These are phyloP conservation scores for Xylaria flabelliformis DNA, from an alignment of 495 filamentous ascomycete species.

Conservation along the genomic window DNA sequence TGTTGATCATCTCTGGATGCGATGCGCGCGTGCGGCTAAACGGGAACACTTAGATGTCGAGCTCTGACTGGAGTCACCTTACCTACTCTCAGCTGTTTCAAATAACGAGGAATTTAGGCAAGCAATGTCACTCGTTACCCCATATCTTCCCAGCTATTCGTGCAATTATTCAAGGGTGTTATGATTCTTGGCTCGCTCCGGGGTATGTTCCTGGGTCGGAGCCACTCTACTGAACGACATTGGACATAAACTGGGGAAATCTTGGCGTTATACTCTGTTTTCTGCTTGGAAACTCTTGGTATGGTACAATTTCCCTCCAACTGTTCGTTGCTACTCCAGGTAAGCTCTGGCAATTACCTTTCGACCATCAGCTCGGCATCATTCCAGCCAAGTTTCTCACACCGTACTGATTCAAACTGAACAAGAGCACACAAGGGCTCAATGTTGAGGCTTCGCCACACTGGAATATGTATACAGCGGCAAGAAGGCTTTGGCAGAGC, in stretches of 20 bases:
- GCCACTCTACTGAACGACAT: slow-evolving; percentile 33
- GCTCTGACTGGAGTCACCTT: slow-evolving; percentile 19
- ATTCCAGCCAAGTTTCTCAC: no score
- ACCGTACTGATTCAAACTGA: not conserved
- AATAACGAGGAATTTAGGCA: slow-evolving; percentile 26
- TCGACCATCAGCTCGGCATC: not conserved
- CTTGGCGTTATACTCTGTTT: slow-evolving; percentile 34
- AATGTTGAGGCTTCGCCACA: not conserved
- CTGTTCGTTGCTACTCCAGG: not conserved
- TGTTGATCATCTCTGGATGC: slow-evolving; percentile 18
- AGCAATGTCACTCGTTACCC: not conserved
- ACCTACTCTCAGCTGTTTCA: slow-evolving; percentile 18
- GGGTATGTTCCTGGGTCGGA: slow-evolving; percentile 26
- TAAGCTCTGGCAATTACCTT: not conserved
- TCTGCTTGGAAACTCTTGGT: slow-evolving; percentile 30
- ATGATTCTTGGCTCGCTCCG: slow-evolving; percentile 3
- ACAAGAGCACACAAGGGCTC: not conserved
- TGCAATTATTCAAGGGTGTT: not conserved
- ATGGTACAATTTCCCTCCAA: not conserved
- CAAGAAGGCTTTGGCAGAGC: slow-evolving; percentile 17
- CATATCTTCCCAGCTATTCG: slow-evolving; percentile 14
- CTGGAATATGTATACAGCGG: slow-evolving; percentile 15
- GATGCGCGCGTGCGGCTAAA: slow-evolving; percentile 22
- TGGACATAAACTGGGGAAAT: slow-evolving; percentile 35
- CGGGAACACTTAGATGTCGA: slow-evolving; percentile 1